phyloP scores from a whole-genome alignment of 331 rosid species.

The Malus hybrid region DNA sequence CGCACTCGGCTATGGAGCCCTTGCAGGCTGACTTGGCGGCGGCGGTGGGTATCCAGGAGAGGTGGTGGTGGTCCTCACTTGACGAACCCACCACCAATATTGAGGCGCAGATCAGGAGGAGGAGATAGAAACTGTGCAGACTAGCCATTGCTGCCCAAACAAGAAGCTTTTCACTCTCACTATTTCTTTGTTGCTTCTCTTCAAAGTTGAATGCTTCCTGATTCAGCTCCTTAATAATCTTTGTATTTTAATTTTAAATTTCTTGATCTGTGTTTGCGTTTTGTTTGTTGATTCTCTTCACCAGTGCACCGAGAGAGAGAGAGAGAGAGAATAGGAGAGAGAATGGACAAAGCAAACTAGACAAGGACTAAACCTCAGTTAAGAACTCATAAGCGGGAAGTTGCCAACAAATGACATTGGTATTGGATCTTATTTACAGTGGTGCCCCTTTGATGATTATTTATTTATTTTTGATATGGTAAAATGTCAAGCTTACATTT shows the following conservation, averaged over 20 bases:
- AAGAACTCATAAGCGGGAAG: not conserved
- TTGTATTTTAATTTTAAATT: not conserved
- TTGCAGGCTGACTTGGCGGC: constrained; percentile 29
- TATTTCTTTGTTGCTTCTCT: not conserved
- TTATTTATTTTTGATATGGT: too few species aligned
- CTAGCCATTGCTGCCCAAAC: constrained; percentile 40
- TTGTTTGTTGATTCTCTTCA: not conserved
- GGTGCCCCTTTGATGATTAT: not conserved
- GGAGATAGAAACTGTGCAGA: constrained; percentile 10
- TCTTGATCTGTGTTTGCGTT: not conserved
- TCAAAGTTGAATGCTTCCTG: not conserved
- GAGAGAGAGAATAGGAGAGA: not conserved
- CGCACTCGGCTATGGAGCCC: constrained; percentile 59
- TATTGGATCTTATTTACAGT: not conserved
- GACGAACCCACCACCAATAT: constrained; percentile 17
- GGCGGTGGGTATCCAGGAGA: constrained; percentile 31
- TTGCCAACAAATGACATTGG: not conserved
- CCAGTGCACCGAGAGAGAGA: not conserved
- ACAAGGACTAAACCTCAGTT: not conserved
- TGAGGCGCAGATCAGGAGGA: constrained; percentile 52
- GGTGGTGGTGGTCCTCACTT: constrained; percentile 24
- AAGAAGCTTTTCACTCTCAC: not conserved
- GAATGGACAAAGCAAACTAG: not conserved
- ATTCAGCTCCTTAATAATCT: not conserved
- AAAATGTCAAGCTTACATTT: too few species aligned